Percentiles rank a stretch among this genome's conserved stretches.
Evolutionary conservation across 495 filamentous ascomycete species (phyloP).

Genomic region (Penicillium arizonense): DNA sequence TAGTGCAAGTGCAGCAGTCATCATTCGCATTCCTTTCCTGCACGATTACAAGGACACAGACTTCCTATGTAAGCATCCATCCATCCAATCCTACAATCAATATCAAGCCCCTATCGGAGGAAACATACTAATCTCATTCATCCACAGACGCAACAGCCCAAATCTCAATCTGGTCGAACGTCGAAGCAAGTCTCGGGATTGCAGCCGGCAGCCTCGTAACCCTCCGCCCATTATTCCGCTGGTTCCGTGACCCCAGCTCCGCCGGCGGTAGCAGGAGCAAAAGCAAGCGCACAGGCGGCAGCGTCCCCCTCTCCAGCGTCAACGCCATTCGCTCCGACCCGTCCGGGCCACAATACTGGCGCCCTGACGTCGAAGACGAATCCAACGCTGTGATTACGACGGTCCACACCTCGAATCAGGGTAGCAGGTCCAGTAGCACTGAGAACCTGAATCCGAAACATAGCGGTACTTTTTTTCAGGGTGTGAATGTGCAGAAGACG

Average conservation of each 20-base stretch:
- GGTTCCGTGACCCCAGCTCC: slow-evolving; percentile 38
- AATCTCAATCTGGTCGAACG: slow-evolving; percentile 47
- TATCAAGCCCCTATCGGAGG: neutral
- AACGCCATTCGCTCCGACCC: slow-evolving; percentile 19
- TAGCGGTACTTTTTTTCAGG: slow-evolving; percentile 19
- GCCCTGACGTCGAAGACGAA: slow-evolving; percentile 31
- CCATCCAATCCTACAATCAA: neutral
- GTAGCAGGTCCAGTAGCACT: slow-evolving; percentile 36
- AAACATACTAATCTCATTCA: slow-evolving; percentile 11
- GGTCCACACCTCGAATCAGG: slow-evolving; percentile 26
- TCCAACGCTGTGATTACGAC: slow-evolving; percentile 30
- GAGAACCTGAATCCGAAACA: slow-evolving; percentile 36
- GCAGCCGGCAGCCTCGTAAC: slow-evolving; percentile 46
- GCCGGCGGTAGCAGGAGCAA: slow-evolving; percentile 15
- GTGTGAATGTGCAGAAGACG: slow-evolving; percentile 41
- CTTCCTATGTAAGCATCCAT: slow-evolving; percentile 31
- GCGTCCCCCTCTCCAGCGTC: slow-evolving; percentile 34
- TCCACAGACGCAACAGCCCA: slow-evolving; percentile 36
- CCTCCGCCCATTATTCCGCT: slow-evolving; percentile 48
- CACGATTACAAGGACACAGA: slow-evolving; percentile 26
- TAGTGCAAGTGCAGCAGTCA: slow-evolving; percentile 38
- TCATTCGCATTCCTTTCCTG: slow-evolving; percentile 38
- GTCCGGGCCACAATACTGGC: slow-evolving; percentile 31
- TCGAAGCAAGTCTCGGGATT: slow-evolving; percentile 48
- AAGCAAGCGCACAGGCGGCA: slow-evolving; percentile 29